phyloP scores from a whole-genome alignment of 2,329 filamentous ascomycete genomes.

The Beauveria pseudobassiana region DNA sequence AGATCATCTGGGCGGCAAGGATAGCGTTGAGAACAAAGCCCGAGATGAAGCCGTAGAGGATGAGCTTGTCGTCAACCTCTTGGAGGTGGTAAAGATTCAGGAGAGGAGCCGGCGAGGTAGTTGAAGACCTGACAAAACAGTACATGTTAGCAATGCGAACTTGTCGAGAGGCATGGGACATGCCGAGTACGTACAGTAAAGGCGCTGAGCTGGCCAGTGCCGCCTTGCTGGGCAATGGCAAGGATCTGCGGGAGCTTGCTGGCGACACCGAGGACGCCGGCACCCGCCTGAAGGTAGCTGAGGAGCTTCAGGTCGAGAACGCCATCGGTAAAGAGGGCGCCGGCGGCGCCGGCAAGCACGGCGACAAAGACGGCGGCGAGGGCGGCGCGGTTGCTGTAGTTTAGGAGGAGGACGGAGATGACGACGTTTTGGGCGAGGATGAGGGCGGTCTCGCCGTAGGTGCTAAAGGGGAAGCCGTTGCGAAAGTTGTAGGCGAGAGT shows the following conservation, averaged over 20 bases:
- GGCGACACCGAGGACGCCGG: conserved; percentile 73
- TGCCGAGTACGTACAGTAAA: conserved; percentile 65
- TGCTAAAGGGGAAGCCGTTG: conserved; percentile 90
- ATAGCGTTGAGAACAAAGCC: conserved; percentile 86
- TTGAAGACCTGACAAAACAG: conserved; percentile 72
- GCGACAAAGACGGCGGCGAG: conserved; percentile 73
- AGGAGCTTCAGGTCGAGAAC: conserved; percentile 60
- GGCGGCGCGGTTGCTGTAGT: conserved; percentile 63
- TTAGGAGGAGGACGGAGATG: conserved; percentile 79
- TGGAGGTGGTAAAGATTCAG: conserved; percentile 97
- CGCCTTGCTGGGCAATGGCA: conserved; percentile 75
- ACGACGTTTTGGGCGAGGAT: conserved; percentile 89
- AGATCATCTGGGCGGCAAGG: conserved; percentile 82
- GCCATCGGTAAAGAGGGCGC: conserved; percentile 60
- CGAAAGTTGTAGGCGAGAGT: conserved; percentile 87
- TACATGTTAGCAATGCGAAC: neutral
- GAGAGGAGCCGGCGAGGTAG: conserved; percentile 90
- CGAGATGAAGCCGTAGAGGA: conserved; percentile 88
- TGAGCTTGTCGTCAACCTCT: conserved; percentile 93
- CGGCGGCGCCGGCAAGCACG: conserved; percentile 60
- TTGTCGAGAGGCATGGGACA: neutral
- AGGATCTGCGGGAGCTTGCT: conserved; percentile 93
- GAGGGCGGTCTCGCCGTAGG: conserved; percentile 88
- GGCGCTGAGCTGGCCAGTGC: conserved; percentile 91
- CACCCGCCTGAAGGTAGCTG: conserved; percentile 73